Evolutionary conservation across 1,284 basidiomycete species (phyloP).

Genomic region (Trametes polyzona): DNA sequence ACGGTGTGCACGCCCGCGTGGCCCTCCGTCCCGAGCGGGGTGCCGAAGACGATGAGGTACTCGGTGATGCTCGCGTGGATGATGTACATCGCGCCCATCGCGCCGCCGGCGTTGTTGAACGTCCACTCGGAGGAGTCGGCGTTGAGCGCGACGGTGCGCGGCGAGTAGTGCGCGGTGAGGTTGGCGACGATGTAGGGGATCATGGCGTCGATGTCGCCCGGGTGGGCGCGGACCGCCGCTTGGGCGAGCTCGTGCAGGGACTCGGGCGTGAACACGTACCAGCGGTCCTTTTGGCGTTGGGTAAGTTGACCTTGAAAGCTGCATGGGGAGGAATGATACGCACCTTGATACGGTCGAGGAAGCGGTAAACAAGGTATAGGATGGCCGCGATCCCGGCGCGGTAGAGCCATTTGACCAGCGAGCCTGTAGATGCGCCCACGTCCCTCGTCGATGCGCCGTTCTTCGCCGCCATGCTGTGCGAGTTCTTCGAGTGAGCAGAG

Average conservation of each 20-base stretch:
- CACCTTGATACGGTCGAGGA: no score
- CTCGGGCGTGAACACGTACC: slow-evolving; percentile 77
- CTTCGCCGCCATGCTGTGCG: no score
- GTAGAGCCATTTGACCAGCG: no score
- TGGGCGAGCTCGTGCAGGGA: slow-evolving; percentile 73
- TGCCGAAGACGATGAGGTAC: slow-evolving; percentile 95
- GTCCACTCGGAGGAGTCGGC: slow-evolving; percentile 84
- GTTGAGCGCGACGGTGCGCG: slow-evolving; percentile 62
- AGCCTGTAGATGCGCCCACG: no score
- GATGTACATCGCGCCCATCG: slow-evolving; percentile 98
- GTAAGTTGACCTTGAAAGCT: no score
- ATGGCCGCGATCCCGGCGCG: no score
- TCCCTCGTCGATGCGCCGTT: no score
- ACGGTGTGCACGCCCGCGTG: slow-evolving; percentile 94
- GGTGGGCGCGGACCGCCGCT: slow-evolving; percentile 37
- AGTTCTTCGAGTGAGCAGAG: no score
- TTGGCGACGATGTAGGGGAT: slow-evolving; percentile 78
- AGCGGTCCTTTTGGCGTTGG: no score
- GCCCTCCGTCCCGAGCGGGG: slow-evolving; percentile 95
- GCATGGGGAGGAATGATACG: no score
- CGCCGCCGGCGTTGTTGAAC: slow-evolving; percentile 97
- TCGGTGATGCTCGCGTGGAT: slow-evolving; percentile 95
- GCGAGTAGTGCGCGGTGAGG: slow-evolving; percentile 70
- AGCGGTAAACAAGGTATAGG: no score
- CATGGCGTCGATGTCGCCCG: slow-evolving; percentile 61